These are phyloP conservation scores for Monilinia fructicola DNA, from an alignment of 2,329 filamentous ascomycete genomes.

Conservation along the genomic window DNA sequence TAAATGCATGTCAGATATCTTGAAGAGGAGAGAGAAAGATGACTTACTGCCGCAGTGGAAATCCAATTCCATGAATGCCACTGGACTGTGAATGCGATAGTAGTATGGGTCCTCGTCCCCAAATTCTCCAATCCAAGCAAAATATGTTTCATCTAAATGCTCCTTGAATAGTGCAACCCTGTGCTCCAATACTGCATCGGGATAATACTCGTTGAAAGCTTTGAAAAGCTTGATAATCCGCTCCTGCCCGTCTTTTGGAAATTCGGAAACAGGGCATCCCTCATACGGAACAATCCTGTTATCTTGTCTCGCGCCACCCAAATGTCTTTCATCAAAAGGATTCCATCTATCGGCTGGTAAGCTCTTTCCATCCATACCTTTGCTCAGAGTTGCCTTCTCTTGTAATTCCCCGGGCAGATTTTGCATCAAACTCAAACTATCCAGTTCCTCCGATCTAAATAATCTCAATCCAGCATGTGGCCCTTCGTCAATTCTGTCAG, in stretches of 20 bases:
- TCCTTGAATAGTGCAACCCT: conserved; percentile 55
- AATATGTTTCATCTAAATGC: conserved; percentile 70
- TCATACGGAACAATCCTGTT: conserved; percentile 74
- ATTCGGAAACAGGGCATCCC: conserved; percentile 56
- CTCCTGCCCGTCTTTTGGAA: conserved; percentile 51
- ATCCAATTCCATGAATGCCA: conserved; percentile 74
- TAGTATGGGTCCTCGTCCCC: conserved; percentile 71
- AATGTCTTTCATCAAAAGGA: conserved; percentile 74
- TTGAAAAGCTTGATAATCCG: conserved; percentile 59
- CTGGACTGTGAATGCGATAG: conserved; percentile 74
- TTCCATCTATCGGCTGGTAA: conserved; percentile 66
- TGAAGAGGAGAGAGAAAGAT: not conserved
- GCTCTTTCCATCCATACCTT: conserved; percentile 38
- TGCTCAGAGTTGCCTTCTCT: conserved; percentile 39
- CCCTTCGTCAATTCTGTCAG: conserved; percentile 52
- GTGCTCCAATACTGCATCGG: conserved; percentile 52
- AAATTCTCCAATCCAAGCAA: conserved; percentile 74
- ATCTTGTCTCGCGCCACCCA: conserved; percentile 76
- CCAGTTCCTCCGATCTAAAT: conserved; percentile 34
- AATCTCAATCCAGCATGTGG: conserved; percentile 35
- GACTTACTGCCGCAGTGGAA: conserved; percentile 63
- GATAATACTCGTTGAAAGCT: conserved; percentile 69
- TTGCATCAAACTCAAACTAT: conserved; percentile 39
- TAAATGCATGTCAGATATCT: conserved; percentile 19
- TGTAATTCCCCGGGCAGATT: conserved; percentile 35